Base-by-base conservation (phyloP, 2,329 filamentous ascomycete genomes). In the Colletotrichum shisoi region DNA sequence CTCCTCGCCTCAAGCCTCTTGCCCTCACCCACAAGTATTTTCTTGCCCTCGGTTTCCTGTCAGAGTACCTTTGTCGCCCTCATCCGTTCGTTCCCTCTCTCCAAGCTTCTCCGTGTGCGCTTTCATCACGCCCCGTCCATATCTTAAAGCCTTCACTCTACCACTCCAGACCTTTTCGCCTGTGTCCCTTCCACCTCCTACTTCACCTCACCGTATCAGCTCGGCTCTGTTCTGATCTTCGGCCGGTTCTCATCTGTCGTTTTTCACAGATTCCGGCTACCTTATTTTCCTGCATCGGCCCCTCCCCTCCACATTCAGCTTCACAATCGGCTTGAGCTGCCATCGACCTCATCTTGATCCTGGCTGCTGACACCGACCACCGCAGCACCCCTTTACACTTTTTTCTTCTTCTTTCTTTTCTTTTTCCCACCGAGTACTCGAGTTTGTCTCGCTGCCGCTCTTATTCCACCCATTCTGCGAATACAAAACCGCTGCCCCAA, bases 191-290 rank as follows among this genome's bases (percentile, higher is more conserved):
- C 19, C 21, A 19, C 42, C n/a, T 34, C 34, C 17, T 12, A 15
- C 11, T 7, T 15, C 9, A 57, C 27, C 61, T 48, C 19, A 19
- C 31, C 31, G 9, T 34, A 37, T 34, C 60, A 27, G 24, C 24
- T 49, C 53, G 64, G 49, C 56, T 64, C 48, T 64, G 11, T 67
- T 48, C 60, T 57, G 61, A 67, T 67, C 54, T 64, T 64, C 61
- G 54, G 54, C 54, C 64, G 44, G 53, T 67, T 42, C 9, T 37
- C 19, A 13, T 40, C 42, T 58, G 53, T 63, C 52, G 48, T 63
- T 57, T 12, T 56, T 58, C 37, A 40, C 37, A 40, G 57, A 53
- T 53, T 34, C 63, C 48, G 34, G 5, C 17, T 52, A 62, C 45
- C 64, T 54, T 58, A 44, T 45, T 59, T 31, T 44, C 64, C 40